Conservation (phyloP, 2,329 filamentous ascomycete genomes). For the Alternaria sp. region DNA sequence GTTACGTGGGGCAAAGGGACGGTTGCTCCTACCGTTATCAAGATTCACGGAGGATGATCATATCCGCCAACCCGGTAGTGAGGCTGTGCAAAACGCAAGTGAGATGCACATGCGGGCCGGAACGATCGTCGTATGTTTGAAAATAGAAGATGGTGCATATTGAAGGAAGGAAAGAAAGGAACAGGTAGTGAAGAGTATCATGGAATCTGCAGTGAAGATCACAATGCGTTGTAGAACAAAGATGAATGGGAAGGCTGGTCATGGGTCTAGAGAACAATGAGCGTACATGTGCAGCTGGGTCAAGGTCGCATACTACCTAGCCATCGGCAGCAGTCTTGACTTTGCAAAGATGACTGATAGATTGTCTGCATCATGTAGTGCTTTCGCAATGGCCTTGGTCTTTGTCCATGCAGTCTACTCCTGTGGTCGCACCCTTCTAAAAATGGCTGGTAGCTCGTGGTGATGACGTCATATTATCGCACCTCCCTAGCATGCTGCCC, state of each 20-base stretch:
- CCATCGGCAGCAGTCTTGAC: background rate
- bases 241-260: background rate
- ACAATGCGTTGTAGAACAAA: slow-evolving; percentile 3
- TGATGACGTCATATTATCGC: background rate
- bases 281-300: slow-evolving; percentile 1
- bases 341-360: background rate
- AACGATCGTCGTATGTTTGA: slow-evolving; percentile 2
- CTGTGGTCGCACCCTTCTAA: background rate
- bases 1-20: background rate
- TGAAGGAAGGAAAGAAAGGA: background rate
- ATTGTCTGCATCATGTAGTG: background rate
- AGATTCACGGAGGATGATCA: background rate
- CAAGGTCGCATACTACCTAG: background rate
- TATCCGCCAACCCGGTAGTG: slow-evolving; percentile 3
- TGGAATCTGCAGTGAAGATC: background rate
- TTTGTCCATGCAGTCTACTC: background rate
- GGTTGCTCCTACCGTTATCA: background rate
- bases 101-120: slow-evolving; percentile 11
- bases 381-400: background rate
- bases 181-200: background rate
- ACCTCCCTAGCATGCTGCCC: background rate
- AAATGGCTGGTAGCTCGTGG: background rate
- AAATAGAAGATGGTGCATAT: slow-evolving; percentile 14
- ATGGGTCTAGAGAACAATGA: slow-evolving; percentile 6
- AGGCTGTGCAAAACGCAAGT: slow-evolving; percentile 14